These are phyloP conservation scores for Mortierella sp. DNA, from an alignment of 371 early-diverging fungal genomes.

Conservation along the genomic window DNA sequence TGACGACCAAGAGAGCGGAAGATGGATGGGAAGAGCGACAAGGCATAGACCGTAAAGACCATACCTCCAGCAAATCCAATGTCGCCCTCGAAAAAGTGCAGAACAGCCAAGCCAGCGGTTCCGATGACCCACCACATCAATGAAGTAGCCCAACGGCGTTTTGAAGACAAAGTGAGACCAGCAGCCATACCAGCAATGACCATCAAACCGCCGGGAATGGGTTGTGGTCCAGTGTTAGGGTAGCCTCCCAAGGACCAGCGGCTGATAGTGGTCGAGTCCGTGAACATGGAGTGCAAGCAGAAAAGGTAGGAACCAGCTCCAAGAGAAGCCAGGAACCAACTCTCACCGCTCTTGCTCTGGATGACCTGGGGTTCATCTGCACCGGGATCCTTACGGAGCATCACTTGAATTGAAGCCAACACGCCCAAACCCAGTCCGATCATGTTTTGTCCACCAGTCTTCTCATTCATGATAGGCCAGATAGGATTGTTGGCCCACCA, in stretches of 20 bases:
- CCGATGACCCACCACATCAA: constrained; percentile 70
- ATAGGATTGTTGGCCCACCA: constrained; percentile 85
- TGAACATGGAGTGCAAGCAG: constrained; percentile 77
- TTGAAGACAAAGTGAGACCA: constrained; percentile 66
- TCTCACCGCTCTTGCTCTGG: constrained; percentile 27
- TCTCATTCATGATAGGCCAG: constrained; percentile 81
- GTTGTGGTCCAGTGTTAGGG: constrained; percentile 79
- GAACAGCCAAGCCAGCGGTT: constrained; percentile 61
- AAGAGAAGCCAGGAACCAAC: constrained; percentile 64
- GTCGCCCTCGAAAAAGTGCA: constrained; percentile 71
- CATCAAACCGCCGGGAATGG: constrained; percentile 79
- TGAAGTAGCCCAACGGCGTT: constrained; percentile 67
- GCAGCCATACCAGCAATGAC: constrained; percentile 69
- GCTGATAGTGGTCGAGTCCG: constrained; percentile 78
- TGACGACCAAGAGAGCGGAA: constrained; percentile 67
- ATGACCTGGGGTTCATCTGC: constrained; percentile 18
- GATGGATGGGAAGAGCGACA: constrained; percentile 70
- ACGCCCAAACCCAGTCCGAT: constrained; percentile 71
- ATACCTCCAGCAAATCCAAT: constrained; percentile 73
- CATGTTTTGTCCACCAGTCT: constrained; percentile 77
- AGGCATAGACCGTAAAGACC: constrained; percentile 68
- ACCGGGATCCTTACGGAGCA: constrained; percentile 57
- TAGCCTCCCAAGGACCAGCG: constrained; percentile 84
- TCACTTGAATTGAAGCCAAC: constrained; percentile 65
- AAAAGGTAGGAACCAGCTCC: constrained; percentile 78